Percentiles rank a stretch among this genome's conserved stretches.
Conservation (phyloP, 257 asterid species). For the Solanum arcanum region DNA sequence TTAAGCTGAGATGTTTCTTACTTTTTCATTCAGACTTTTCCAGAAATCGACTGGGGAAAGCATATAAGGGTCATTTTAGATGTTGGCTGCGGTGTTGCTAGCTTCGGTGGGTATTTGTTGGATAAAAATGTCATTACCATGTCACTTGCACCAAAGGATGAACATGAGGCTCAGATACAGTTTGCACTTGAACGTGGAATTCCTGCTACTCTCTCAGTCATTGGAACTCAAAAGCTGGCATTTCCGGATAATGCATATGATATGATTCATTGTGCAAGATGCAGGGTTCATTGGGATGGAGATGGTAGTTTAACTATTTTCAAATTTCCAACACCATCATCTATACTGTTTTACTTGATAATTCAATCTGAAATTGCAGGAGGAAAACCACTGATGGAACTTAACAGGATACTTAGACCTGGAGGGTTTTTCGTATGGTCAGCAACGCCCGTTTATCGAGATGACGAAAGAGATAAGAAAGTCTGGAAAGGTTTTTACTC, state of each 20-base stretch:
- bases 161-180: constrained; percentile 78
- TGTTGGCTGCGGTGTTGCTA: constrained; percentile 81
- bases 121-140: constrained; percentile 47
- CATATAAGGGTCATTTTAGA: constrained; percentile 51
- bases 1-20: not conserved
- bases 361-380: constrained; percentile 36
- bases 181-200: constrained; percentile 75
- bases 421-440: constrained; percentile 97
- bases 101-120: constrained; percentile 63
- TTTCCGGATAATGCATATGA: constrained; percentile 61
- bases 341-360: not conserved
- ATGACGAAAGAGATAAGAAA: constrained; percentile 46
- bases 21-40: constrained; percentile 28
- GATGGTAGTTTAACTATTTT: constrained; percentile 42
- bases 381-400: constrained; percentile 80
- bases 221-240: constrained; percentile 49
- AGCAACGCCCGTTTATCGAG: constrained; percentile 82
- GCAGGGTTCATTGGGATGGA: constrained; percentile 71
- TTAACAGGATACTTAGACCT: constrained; percentile 85
- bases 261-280: constrained; percentile 64
- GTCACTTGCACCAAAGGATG: constrained; percentile 73
- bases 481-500: constrained; percentile 60
- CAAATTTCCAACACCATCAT: not conserved
- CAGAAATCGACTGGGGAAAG: constrained; percentile 53
- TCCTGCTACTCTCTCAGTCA: constrained; percentile 60